These are phyloP conservation scores for Decorospora gaudefroyi DNA, from an alignment of 2,329 filamentous ascomycete species.

Conservation along the genomic window DNA sequence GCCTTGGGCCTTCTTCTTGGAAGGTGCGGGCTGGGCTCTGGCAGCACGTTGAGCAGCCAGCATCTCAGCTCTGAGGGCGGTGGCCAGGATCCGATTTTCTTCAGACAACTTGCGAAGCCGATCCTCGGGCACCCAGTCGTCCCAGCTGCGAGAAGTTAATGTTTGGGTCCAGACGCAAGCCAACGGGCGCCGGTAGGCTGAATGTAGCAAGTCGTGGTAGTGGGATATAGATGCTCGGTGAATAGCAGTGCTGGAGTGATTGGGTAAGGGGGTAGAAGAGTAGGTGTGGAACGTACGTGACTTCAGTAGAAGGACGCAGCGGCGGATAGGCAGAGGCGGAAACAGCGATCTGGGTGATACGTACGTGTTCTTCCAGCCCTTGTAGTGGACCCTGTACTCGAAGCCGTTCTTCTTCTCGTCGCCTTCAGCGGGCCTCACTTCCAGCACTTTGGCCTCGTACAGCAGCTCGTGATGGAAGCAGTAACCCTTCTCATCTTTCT, in stretches of 20 bases:
- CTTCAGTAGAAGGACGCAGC: not conserved
- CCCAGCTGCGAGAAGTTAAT: constrained; percentile 66
- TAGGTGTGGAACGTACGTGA: constrained; percentile 20
- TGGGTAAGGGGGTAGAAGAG: constrained; percentile 9
- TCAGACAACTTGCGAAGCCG: constrained; percentile 92
- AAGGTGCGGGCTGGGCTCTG: constrained; percentile 50
- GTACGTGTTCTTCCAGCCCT: constrained; percentile 97
- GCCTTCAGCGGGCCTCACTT: constrained; percentile 66
- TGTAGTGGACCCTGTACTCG: constrained; percentile 95
- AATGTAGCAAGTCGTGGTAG: not conserved
- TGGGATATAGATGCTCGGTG: not conserved
- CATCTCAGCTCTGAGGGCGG: constrained; percentile 71
- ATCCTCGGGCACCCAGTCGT: constrained; percentile 96
- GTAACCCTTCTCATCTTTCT: constrained; percentile 85
- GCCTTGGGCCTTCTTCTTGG: constrained; percentile 62
- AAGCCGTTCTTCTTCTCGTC: constrained; percentile 73
- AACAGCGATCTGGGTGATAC: constrained; percentile 45
- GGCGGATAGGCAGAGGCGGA: constrained; percentile 3
- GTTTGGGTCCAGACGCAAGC: not conserved
- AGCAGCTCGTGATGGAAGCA: constrained; percentile 98
- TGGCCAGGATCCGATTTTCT: constrained; percentile 89
- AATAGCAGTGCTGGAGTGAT: constrained; percentile 19
- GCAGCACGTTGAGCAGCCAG: constrained; percentile 60
- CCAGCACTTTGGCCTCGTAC: constrained; percentile 95
- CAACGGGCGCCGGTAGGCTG: not conserved